A percentile compares a stretch with the other conserved stretches of the same genome.
These are phyloP conservation scores for Russula sp. DNA, from an alignment of 768 basidiomycete species.

Conservation along the genomic window DNA sequence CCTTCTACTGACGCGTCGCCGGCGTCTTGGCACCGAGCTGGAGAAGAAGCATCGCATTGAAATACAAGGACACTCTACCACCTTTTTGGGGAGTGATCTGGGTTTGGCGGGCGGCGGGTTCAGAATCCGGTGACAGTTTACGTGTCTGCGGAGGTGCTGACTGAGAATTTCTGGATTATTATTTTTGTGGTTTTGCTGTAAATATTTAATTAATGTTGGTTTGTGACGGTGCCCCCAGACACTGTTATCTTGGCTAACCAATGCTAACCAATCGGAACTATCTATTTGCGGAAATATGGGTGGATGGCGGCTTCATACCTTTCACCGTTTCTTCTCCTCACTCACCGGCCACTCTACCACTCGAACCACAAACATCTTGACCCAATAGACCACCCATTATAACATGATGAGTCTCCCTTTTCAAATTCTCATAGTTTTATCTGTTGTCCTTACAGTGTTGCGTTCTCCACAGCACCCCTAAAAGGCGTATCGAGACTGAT, in stretches of 20 bases:
- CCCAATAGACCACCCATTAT: conserved; percentile 20
- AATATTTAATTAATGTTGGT: conserved; percentile 4
- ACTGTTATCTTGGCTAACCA: neutral
- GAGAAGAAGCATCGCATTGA: neutral
- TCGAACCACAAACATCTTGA: conserved; percentile 1
- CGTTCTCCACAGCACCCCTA: conserved; percentile 64
- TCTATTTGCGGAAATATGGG: neutral
- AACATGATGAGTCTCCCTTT: conserved; percentile 52
- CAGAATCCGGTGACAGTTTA: neutral
- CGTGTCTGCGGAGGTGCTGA: neutral
- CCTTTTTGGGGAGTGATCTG: neutral
- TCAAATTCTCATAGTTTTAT: neutral
- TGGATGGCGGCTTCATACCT: neutral
- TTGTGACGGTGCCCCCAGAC: neutral
- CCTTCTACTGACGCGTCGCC: conserved; percentile 32
- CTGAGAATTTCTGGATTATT: neutral
- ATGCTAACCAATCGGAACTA: neutral
- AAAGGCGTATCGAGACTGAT: conserved; percentile 96
- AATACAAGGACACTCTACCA: neutral
- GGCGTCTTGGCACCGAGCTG: neutral
- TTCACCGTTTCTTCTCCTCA: neutral
- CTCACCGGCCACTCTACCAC: neutral
- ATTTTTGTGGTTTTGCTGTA: neutral
- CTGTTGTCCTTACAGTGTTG: conserved; percentile 27
- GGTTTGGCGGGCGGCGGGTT: neutral